Conservation (phyloP, 176 grass and related monocot species). For the Secale cereale region DNA sequence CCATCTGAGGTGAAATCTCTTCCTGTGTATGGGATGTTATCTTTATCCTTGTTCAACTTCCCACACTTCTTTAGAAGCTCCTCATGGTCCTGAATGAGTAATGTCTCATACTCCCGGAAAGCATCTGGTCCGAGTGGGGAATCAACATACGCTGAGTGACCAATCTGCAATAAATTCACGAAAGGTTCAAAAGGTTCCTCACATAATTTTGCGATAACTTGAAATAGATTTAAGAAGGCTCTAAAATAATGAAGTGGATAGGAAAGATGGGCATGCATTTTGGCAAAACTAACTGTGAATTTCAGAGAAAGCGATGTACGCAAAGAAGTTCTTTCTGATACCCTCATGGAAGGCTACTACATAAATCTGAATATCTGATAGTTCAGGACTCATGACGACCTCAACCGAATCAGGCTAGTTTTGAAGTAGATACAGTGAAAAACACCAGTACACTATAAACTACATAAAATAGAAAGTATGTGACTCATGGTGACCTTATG, state of each 20-base stretch:
- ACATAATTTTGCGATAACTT: background rate
- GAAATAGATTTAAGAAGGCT: constrained; percentile 6
- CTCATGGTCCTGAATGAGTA: constrained; percentile 88
- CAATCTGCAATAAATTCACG: constrained; percentile 52
- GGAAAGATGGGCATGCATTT: background rate
- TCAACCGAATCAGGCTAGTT: background rate
- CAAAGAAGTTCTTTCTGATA: background rate
- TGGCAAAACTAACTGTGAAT: background rate
- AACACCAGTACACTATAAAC: background rate
- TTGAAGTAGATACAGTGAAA: background rate
- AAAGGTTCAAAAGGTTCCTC: constrained; percentile 12
- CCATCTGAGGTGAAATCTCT: constrained; percentile 36
- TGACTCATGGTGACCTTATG: constrained; percentile 6
- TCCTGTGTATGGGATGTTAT: background rate
- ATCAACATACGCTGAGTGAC: constrained; percentile 72
- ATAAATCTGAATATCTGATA: background rate
- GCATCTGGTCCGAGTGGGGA: constrained; percentile 96
- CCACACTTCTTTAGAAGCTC: constrained; percentile 68
- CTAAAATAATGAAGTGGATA: background rate
- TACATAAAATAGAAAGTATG: background rate
- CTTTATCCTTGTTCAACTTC: constrained; percentile 35
- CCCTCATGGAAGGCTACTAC: background rate
- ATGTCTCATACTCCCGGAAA: constrained; percentile 83
- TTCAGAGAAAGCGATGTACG: background rate
- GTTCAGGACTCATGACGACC: constrained; percentile 6